A percentile compares a stretch with the other conserved stretches of the same genome.
These are phyloP conservation scores for Miscanthus lutarioriparius DNA, from an alignment of 176 grass and related monocot species.

Conservation along the genomic window DNA sequence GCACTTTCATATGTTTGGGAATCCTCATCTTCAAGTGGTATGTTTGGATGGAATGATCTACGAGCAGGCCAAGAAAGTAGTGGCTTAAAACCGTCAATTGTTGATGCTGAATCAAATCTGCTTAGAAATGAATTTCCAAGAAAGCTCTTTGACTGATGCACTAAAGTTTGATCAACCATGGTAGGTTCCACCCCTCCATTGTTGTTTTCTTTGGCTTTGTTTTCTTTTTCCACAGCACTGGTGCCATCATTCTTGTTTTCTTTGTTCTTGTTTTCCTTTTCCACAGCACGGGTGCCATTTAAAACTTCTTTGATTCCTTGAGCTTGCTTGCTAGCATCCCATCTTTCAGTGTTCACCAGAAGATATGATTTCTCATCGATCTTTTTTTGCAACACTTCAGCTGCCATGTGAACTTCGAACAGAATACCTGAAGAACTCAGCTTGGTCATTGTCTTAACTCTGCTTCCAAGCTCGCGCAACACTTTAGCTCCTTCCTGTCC, in stretches of 20 bases:
- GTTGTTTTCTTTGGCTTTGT: constrained; percentile 41
- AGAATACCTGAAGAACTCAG: constrained; percentile 65
- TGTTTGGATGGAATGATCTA: constrained; percentile 63
- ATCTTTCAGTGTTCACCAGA: constrained; percentile 85
- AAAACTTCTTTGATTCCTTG: constrained; percentile 51
- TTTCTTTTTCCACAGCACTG: constrained; percentile 22
- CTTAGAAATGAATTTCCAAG: constrained; percentile 48
- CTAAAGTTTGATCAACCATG: constrained; percentile 46
- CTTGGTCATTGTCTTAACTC: constrained; percentile 83
- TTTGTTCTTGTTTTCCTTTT: constrained; percentile 36
- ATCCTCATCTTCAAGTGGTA: constrained; percentile 51
- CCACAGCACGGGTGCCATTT: background rate
- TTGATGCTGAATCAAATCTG: constrained; percentile 56
- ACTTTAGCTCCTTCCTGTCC: constrained; percentile 79
- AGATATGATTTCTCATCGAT: constrained; percentile 93
- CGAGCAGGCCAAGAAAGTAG: constrained; percentile 69
- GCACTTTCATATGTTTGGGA: constrained; percentile 88
- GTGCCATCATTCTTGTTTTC: constrained; percentile 40
- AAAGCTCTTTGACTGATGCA: constrained; percentile 54
- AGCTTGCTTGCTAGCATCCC: constrained; percentile 57
- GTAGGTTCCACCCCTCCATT: constrained; percentile 43
- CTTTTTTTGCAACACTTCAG: constrained; percentile 81
- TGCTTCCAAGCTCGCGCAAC: constrained; percentile 67
- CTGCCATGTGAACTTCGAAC: constrained; percentile 66
- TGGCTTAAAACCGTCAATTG: constrained; percentile 42